Base-by-base conservation (phyloP, 257 asterid species). In the Echites panduratus region DNA sequence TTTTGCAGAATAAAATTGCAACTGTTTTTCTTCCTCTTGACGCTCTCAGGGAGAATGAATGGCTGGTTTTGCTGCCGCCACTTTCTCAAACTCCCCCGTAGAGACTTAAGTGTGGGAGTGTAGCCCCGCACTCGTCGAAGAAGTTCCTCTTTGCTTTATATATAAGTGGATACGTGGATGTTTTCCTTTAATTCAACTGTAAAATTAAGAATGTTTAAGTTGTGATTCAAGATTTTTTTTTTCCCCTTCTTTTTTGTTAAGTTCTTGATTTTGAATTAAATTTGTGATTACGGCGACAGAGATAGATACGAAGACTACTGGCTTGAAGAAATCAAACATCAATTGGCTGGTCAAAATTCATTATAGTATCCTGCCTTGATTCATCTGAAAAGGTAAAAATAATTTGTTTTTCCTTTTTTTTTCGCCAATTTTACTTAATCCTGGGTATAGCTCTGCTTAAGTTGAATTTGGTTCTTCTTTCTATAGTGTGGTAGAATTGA, bases 291-390 rank as follows among this genome's bases (percentile, higher is more conserved):
- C 97, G 93, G 85, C 67, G 96, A 90, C 73, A 88, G 83, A 35
- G 97, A 91, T 70, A 87, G n/a, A n/a, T n/a, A n/a, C 98, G 66
- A 87, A 80, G 87, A 79, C 89, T 79, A 95, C n/a, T n/a, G n/a
- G 98, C 86, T 87, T 95, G 90, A 98, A 95, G 86, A 95, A 87
- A 92, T 95, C 95, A 95, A 95, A 66, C 84, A 93, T 50, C 99
- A 95, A 89, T 86, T 95, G 74, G 96, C 99, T 45, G 98, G 98
- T 66, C 84, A 95, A 66, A 87, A 95, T 84, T 85, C 92, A 58
- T 90, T 95, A 71, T 98, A 95, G 73, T 97, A 98, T 13, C 98
- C 97, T 53, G 95, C 92, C 89, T 95, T 74, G 92, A 95, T 85
- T 89, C 98, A 91, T 95, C 99, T 76, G 99, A 95, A 83, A 95